Evolutionary conservation across 371 early-diverging fungal species (phyloP).

Genomic region (Mucor saturninus): DNA sequence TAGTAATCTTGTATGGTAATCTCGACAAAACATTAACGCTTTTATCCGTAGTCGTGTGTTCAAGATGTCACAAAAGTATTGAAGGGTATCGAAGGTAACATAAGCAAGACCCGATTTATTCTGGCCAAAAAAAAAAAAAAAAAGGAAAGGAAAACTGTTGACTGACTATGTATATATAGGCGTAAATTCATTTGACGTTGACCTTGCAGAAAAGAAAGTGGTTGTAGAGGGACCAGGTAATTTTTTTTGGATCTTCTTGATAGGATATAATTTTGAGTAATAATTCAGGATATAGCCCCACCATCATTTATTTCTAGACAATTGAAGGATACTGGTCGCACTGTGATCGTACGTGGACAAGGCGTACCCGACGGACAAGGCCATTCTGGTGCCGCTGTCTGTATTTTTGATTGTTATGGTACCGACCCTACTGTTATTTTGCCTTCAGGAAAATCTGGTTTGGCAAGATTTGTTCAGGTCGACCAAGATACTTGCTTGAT

Average conservation of each 20-base stretch:
- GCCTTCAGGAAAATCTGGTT: conserved; percentile 65
- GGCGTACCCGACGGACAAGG: conserved; percentile 68
- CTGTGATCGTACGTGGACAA: conserved; percentile 77
- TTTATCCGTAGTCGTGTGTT: conserved; percentile 57
- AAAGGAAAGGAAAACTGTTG: not conserved
- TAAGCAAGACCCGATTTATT: not conserved
- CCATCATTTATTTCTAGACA: conserved; percentile 68
- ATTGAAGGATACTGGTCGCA: conserved; percentile 71
- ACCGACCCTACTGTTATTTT: conserved; percentile 37
- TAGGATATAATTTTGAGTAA: not conserved
- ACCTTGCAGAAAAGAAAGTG: conserved; percentile 64
- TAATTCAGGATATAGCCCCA: conserved; percentile 44
- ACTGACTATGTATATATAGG: conserved; percentile 32
- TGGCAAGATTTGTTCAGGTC: conserved; percentile 84
- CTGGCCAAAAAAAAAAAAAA: too few species aligned
- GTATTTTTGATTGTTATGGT: conserved; percentile 78
- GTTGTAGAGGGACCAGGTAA: conserved; percentile 68
- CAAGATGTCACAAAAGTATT: conserved; percentile 66
- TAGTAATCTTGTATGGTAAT: not conserved
- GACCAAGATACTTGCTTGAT: conserved; percentile 69
- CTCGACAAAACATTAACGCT: not conserved
- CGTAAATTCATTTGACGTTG: conserved; percentile 60
- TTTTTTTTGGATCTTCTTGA: not conserved
- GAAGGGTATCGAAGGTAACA: conserved; percentile 53
- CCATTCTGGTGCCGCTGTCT: conserved; percentile 82